Base-by-base conservation (phyloP, 495 filamentous ascomycete species). In the Thozetella sp. region DNA sequence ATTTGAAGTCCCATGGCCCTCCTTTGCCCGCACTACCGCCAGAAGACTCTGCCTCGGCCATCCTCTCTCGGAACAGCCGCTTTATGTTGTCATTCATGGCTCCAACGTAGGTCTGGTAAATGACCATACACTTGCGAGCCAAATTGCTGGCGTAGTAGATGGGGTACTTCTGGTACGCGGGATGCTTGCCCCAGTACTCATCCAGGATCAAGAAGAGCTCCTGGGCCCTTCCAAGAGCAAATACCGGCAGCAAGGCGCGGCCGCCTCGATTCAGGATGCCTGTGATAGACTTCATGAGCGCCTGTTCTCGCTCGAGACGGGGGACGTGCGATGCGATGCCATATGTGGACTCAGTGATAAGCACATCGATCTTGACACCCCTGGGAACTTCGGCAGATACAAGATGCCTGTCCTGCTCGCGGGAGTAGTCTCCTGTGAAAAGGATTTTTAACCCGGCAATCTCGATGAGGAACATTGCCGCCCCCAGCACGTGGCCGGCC, bases 41-140 rank as follows among this genome's bases (percentile, higher is more conserved):
- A 22, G 84, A 83, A 2, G 86, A 86, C 73, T 95, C 93, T 40
- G 91, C 91, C 72, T 97, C 92, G 3, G 89, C 90, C 87, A 93
- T 91, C 25, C 91, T 84, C 67, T 94, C 89, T 20, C 90, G 82
- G 76, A 96, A 96, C 9, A 95, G 82, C 2, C 90, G 84, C 68
- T 96, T 97, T 75, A 99, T 98, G 65, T 97, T 97, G 70, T 97
- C 94, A 70, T 99, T 99, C 95, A 99, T 99, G 24, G 93, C 91
- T 55, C 91, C 89, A 59, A 97, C 90, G 67, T 97, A 98, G 1
- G 95, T 99, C 72, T 97, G 94, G 68, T 99, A 99, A 4, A 99
- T 93, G 19, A 97, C 85, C 95, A 99, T 99, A 70, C 95, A 99
- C 72, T 96, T 95, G 62, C 94, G 80, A 1, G 95, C 95, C 51